Conservation (phyloP, 2,329 filamentous ascomycete species). For the Cladophialophora yegresii region DNA sequence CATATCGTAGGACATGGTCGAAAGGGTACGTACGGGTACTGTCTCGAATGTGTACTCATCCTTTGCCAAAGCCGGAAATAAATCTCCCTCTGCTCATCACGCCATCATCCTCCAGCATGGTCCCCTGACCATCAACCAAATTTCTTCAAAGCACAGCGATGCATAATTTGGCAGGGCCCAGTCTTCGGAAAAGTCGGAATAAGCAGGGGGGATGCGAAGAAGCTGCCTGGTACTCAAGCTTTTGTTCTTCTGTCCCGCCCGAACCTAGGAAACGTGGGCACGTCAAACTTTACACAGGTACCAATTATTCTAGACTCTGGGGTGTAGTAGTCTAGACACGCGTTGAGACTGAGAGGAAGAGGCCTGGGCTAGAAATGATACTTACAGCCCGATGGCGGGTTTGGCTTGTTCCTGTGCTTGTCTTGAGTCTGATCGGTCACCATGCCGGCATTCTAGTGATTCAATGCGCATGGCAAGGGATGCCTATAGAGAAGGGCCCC, state of each 20-base stretch:
- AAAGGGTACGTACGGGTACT: background rate
- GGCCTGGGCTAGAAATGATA: background rate
- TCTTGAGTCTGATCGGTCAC: background rate
- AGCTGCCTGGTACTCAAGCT: background rate
- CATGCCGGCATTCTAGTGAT: background rate
- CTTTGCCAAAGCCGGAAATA: background rate
- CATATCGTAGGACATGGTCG: background rate
- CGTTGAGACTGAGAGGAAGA: background rate
- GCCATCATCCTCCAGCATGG: background rate
- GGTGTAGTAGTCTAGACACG: background rate
- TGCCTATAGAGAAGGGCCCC: background rate
- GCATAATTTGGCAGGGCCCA: background rate
- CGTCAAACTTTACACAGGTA: background rate
- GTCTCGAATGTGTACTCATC: background rate
- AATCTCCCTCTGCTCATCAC: background rate
- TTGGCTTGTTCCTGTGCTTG: background rate
- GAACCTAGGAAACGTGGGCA: background rate
- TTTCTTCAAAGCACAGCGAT: background rate
- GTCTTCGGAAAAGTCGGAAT: conserved; percentile 5
- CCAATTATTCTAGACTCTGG: background rate
- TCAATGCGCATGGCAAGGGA: background rate
- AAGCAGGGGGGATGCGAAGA: background rate
- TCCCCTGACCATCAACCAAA: background rate
- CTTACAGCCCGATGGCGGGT: background rate
- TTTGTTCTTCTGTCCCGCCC: conserved; percentile 4